These are phyloP conservation scores for Marasmius sp. DNA, from an alignment of 1,284 basidiomycete species.

Conservation along the genomic window DNA sequence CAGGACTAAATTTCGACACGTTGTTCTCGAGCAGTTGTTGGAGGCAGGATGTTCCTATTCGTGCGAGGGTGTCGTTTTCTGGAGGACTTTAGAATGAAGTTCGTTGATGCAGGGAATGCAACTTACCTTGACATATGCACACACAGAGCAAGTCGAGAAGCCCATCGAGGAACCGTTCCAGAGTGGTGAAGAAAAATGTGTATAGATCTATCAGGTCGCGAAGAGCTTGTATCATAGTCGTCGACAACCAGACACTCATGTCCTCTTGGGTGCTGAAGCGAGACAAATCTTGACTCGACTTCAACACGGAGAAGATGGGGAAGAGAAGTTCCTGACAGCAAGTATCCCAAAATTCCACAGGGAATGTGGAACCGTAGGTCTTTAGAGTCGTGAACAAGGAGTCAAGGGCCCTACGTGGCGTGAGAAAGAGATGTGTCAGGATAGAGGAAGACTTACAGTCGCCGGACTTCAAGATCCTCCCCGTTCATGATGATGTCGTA, in stretches of 20 bases:
- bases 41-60: conserved; percentile 97
- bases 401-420: conserved; percentile 77
- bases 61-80: conserved; percentile 98
- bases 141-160: conserved; percentile 92
- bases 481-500: conserved; percentile 99
- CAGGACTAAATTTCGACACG: conserved; percentile 81
- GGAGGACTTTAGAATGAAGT: conserved; percentile 15
- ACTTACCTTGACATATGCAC: conserved; percentile 96
- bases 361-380: conserved; percentile 84
- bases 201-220: conserved; percentile 96
- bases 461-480: conserved; percentile 96
- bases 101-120: neutral
- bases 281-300: conserved; percentile 87
- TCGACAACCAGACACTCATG: conserved; percentile 99
- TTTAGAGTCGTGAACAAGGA: conserved; percentile 95
- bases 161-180: conserved; percentile 90
- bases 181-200: conserved; percentile 92
- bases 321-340: conserved; percentile 96
- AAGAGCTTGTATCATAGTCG: conserved; percentile 98
- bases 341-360: conserved; percentile 97
- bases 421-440: conserved; percentile 6
- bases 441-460: conserved; percentile 65
- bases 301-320: conserved; percentile 97
- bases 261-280: conserved; percentile 97
- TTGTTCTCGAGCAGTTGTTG: conserved; percentile 97